Evolutionary conservation across 768 basidiomycete species (phyloP).

Genomic region (Hypholoma sublateritium): DNA sequence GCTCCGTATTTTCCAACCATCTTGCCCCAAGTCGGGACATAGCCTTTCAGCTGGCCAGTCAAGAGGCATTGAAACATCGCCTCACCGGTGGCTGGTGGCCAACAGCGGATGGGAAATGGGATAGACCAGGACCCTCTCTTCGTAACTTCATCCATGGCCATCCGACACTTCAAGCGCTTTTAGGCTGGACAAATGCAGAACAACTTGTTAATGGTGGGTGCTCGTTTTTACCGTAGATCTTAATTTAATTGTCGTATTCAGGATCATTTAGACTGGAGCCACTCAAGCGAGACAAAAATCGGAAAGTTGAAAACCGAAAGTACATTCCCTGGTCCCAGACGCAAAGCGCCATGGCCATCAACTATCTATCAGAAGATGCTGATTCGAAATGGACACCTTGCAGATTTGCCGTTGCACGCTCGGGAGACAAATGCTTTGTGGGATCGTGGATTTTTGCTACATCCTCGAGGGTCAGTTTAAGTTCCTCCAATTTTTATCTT

Average conservation of each 20-base stretch:
- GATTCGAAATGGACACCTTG: constrained; percentile 14
- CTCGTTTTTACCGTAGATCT: not conserved
- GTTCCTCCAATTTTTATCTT: too few relatives aligned
- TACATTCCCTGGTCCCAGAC: too few relatives aligned
- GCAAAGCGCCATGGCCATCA: too few relatives aligned
- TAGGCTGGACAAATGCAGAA: not conserved
- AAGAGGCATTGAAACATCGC: constrained; percentile 30
- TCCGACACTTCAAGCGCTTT: not conserved
- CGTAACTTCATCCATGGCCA: not conserved
- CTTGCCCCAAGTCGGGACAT: constrained; percentile 42
- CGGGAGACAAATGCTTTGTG: constrained; percentile 18
- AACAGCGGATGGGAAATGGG: constrained; percentile 8
- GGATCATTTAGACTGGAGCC: too few relatives aligned
- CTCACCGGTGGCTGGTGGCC: constrained; percentile 31
- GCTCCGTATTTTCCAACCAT: constrained; percentile 41
- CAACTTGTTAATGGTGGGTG: not conserved
- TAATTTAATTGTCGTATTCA: not conserved
- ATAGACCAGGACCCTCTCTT: not conserved
- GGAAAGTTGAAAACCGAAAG: too few relatives aligned
- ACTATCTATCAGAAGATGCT: too few relatives aligned
- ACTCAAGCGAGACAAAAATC: too few relatives aligned
- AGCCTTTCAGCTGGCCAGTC: constrained; percentile 27
- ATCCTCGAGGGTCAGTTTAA: constrained; percentile 5
- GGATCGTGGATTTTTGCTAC: constrained; percentile 25
- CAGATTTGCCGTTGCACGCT: constrained; percentile 10